phyloP scores from a whole-genome alignment of 2,329 filamentous ascomycete species.

The Chaetomiaceae sp. region DNA sequence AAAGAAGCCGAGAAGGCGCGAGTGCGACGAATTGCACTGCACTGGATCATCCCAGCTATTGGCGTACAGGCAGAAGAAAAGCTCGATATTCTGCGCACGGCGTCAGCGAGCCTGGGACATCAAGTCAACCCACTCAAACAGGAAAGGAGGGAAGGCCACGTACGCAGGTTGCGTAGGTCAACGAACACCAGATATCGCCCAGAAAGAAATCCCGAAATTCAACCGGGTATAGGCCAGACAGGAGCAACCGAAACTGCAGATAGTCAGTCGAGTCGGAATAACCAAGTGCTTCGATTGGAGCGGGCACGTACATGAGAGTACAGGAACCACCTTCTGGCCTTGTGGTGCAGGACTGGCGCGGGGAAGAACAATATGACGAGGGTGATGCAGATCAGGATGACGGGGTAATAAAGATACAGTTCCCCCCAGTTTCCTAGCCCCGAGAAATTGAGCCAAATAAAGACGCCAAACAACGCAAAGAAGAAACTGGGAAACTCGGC shows the following conservation, averaged over 20 bases:
- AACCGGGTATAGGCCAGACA: constrained; percentile 85
- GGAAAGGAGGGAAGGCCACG: constrained; percentile 35
- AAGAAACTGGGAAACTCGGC: constrained; percentile 84
- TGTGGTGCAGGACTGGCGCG: constrained; percentile 66
- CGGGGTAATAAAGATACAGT: constrained; percentile 82
- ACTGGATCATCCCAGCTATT: constrained; percentile 66
- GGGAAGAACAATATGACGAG: constrained; percentile 70
- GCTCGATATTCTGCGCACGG: constrained; percentile 67
- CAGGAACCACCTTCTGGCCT: constrained; percentile 77
- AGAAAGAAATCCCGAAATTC: constrained; percentile 98
- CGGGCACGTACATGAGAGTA: constrained; percentile 72
- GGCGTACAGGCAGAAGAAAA: constrained; percentile 95
- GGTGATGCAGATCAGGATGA: constrained; percentile 69
- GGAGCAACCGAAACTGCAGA: constrained; percentile 70
- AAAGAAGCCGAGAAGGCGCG: constrained; percentile 81
- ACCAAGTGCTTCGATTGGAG: background rate
- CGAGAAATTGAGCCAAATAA: constrained; percentile 86
- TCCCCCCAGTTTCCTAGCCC: constrained; percentile 54
- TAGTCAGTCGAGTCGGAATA: constrained; percentile 29
- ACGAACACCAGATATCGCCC: constrained; percentile 94
- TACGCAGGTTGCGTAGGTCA: constrained; percentile 85
- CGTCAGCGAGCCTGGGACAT: constrained; percentile 6
- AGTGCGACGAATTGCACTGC: constrained; percentile 82
- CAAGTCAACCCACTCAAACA: background rate
- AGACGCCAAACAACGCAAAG: constrained; percentile 69